phyloP scores from a whole-genome alignment of 495 filamentous ascomycete genomes.

The Lophium mytilinum region DNA sequence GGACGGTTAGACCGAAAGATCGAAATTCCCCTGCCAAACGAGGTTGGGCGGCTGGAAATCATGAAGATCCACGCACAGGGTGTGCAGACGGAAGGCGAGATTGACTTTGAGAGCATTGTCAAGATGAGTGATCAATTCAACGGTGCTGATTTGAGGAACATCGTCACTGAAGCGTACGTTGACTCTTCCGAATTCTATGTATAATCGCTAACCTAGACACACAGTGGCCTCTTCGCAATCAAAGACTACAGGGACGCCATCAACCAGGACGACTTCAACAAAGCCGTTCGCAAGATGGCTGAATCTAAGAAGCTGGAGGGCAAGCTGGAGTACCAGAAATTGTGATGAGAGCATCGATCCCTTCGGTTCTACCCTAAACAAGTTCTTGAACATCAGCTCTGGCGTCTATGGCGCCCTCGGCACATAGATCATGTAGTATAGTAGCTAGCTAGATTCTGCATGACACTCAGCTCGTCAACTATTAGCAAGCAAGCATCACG shows the following conservation, averaged over 20 bases:
- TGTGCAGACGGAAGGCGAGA: conserved; percentile 85
- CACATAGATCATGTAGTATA: too few species aligned
- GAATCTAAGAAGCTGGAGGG: conserved; percentile 98
- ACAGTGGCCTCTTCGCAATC: conserved; percentile 88
- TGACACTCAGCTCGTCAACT: too few species aligned
- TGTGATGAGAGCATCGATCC: conserved; percentile 43
- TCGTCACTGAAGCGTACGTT: conserved; percentile 95
- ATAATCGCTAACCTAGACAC: conserved; percentile 2
- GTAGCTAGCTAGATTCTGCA: too few species aligned
- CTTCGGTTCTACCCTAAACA: background rate
- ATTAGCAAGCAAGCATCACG: conserved; percentile 3
- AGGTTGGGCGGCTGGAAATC: conserved; percentile 95
- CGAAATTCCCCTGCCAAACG: conserved; percentile 97
- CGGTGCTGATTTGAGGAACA: conserved; percentile 94
- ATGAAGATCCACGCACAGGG: conserved; percentile 92
- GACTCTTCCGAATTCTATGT: background rate
- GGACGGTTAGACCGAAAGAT: conserved; percentile 96
- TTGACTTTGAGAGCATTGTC: conserved; percentile 98
- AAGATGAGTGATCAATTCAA: conserved; percentile 99
- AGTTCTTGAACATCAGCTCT: too few species aligned
- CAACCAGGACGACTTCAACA: conserved; percentile 98
- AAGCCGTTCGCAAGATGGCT: conserved; percentile 91
- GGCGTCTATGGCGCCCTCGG: too few species aligned
- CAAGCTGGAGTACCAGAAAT: conserved; percentile 94
- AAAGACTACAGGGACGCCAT: conserved; percentile 93